Evolutionary conservation across 1,139 yeast species (phyloP), one percentile per base, ranked within the genome.

Genomic region (Debaryomyces singareniensis): DNA sequence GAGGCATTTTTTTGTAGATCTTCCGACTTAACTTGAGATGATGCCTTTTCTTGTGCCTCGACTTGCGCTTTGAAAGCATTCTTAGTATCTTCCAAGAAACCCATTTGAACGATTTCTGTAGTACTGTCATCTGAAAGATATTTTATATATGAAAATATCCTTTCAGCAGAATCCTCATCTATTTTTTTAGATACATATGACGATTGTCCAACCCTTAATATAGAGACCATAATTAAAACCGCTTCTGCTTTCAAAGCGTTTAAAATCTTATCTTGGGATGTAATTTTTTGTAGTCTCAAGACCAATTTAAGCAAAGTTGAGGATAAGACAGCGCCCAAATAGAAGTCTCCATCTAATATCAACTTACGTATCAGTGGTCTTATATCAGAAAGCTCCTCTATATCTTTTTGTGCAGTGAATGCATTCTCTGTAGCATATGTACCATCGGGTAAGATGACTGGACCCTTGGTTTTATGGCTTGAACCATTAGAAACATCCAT

Each of bases 371-470:
- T 63, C 31, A 95, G 86, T 23, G 93, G 87, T 43, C 68, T 72
- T 24, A 66, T 55, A 15, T 51, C 57, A 27, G 58, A 62, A 24
- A 55, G 57, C 12, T 56, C 61, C 9, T 53, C 54, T 9, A 16
- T 14, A 5, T 50, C 42, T 3, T 50, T 48, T 29, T 65, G 68
- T 10, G 72, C 61, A 4, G 84, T 76, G 36, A 86, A 68, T 0
- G 97, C 96, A 45, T 78, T 80, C 58, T 93, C 98, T 20, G 96
- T 83, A 18, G 98, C 98, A 60, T 93, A 93, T 1, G 99, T 93
- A 44, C 99, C 99, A 60, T 93, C 99, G 13, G 98, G 96, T 40
- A 91, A 71, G 34, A 93, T 81, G 38, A 82, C 78, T 20, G 97
- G 96, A 30, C 85, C 86, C 30, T 71, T 63, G 37, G 59, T 59